A percentile compares a stretch with the other conserved stretches of the same genome.
These are phyloP conservation scores for Gamsiella multidivaricata DNA, from an alignment of 192 early-diverging fungal genomes.

Conservation along the genomic window DNA sequence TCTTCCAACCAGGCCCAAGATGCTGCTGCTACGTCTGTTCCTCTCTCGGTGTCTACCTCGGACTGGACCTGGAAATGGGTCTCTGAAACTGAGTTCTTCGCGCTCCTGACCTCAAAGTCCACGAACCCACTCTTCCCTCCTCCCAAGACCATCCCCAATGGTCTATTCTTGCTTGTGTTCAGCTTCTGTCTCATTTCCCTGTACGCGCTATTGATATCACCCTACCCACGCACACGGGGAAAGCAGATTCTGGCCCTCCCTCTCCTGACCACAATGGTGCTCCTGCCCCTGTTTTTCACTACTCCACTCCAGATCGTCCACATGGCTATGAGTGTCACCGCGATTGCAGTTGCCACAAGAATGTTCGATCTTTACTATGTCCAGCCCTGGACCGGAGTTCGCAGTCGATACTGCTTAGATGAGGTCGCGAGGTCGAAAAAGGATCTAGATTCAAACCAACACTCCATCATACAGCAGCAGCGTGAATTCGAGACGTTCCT, in stretches of 20 bases:
- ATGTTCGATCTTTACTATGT: slow-evolving; percentile 43
- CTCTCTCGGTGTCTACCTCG: neutral
- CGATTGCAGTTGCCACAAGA: slow-evolving; percentile 13
- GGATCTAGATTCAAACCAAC: neutral
- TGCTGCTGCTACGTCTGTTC: neutral
- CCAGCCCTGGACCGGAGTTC: slow-evolving; percentile 42
- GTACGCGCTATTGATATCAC: slow-evolving; percentile 12
- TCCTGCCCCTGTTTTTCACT: slow-evolving; percentile 18
- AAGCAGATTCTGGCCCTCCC: slow-evolving; percentile 27
- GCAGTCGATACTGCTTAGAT: slow-evolving; percentile 5
- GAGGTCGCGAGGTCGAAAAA: slow-evolving; percentile 18
- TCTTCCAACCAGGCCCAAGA: neutral
- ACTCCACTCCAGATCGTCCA: slow-evolving; percentile 6
- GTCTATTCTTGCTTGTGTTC: neutral
- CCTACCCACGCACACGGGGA: slow-evolving; percentile 7
- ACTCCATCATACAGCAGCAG: neutral
- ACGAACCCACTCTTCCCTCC: neutral
- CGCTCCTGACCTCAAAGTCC: slow-evolving; percentile 10
- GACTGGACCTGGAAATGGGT: neutral
- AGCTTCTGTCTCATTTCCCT: slow-evolving; percentile 7
- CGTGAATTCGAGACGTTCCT: neutral
- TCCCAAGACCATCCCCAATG: neutral
- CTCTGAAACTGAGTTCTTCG: neutral
- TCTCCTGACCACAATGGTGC: slow-evolving; percentile 2
- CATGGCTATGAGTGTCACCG: slow-evolving; percentile 11